Evolutionary conservation across 176 grass and related monocot genomes (phyloP), one percentile per base, ranked within the genome.

Genomic region (Elymus sibiricus): DNA sequence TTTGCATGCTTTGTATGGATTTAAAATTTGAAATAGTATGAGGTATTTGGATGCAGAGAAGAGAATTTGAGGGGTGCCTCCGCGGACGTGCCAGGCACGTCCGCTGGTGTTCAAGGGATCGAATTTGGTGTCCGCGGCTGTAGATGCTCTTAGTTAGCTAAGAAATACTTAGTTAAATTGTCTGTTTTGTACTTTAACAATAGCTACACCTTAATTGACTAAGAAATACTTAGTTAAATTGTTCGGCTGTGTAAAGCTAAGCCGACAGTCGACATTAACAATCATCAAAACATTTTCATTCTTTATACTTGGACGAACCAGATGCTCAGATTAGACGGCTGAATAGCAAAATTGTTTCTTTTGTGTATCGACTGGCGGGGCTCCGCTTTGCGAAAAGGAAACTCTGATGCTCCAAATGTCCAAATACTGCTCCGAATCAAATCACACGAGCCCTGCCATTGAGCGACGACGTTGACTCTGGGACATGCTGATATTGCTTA

Each of bases 401-500:
- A 56, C 53, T 56, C 19, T 7, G 53, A 56, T 56, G 53, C 19
- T 56, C 19, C 53, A 56, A 56, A 22, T 21, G 19, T 56, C 53
- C 53, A 56, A 56, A 29, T 7, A 13, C 14, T 66, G 28, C 62
- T 64, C 64, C 28, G 64, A 66, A 66, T 34, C 64, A 66, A 66
- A 66, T 34, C 32, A 35, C 16, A 35, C 0, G 55, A 38, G 6
- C 7, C 7, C 22, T 61, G 8, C 22, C 6, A 64, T 26, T 34
- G 26, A 28, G 13, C 37, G 49, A 28, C 19, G 49, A 40, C 28
- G 22, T 24, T 53, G 79, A 82, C 79, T 38, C n/a, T n/a, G 19
- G 24, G 14, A 66, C 13, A 80, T 21, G 32, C 7, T 39, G 34
- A 8, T 38, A 26, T 82, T 82, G 64, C 79, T 82, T 70, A 70